These are phyloP conservation scores for Verticillium nubilum DNA, from an alignment of 2,329 filamentous ascomycete species.

Conservation along the genomic window DNA sequence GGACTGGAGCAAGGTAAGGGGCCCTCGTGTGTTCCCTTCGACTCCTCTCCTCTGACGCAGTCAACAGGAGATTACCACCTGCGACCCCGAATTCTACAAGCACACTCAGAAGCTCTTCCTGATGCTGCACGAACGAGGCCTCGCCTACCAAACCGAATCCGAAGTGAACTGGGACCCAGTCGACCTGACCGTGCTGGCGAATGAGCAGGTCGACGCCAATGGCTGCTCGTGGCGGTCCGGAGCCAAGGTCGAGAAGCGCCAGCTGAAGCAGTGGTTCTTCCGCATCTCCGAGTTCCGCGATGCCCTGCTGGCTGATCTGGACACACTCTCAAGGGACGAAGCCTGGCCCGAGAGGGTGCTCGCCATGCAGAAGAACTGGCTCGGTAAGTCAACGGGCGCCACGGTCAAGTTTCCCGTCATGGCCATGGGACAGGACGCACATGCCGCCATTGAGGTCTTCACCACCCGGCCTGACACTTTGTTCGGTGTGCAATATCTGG, in stretches of 20 bases:
- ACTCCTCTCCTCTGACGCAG: slow-evolving; percentile 4
- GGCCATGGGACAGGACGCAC: slow-evolving; percentile 31
- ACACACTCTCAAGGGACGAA: slow-evolving; percentile 54
- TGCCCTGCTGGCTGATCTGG: slow-evolving; percentile 64
- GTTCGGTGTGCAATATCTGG: slow-evolving; percentile 82
- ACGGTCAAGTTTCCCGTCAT: slow-evolving; percentile 64
- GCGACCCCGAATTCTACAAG: slow-evolving; percentile 80
- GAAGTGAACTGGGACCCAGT: slow-evolving; percentile 88
- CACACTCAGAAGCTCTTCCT: slow-evolving; percentile 86
- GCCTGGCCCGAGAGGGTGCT: slow-evolving; percentile 81
- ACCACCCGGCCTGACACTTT: slow-evolving; percentile 83
- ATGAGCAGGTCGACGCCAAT: slow-evolving; percentile 86
- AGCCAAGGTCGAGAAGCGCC: slow-evolving; percentile 73
- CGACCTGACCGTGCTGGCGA: slow-evolving; percentile 83
- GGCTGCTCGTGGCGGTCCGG: slow-evolving; percentile 85
- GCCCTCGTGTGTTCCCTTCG: slow-evolving; percentile 2
- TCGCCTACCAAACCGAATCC: slow-evolving; percentile 79
- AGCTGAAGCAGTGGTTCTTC: slow-evolving; percentile 85
- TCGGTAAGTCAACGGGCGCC: slow-evolving; percentile 72
- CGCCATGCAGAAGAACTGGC: slow-evolving; percentile 82
- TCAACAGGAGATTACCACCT: slow-evolving; percentile 72
- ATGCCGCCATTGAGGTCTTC: slow-evolving; percentile 62
- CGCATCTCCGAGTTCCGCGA: slow-evolving; percentile 77
- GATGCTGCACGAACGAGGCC: slow-evolving; percentile 64
- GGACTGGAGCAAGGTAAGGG: slow-evolving; percentile 74